Conservation (phyloP, 768 basidiomycete species). For the Pleurotus sapidus region DNA sequence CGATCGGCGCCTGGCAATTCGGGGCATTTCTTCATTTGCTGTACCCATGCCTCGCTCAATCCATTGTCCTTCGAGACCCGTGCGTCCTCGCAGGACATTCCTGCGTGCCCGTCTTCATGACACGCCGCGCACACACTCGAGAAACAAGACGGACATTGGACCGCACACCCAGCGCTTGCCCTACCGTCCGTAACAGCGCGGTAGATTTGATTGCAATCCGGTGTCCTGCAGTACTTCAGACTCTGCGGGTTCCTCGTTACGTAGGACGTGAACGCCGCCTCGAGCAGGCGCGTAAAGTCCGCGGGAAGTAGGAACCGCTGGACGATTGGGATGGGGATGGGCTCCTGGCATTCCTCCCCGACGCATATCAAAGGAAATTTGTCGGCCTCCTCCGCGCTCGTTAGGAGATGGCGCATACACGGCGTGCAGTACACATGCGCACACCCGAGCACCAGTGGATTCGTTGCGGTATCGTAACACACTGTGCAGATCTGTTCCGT, state of each 20-base stretch:
- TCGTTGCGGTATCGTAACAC: constrained; percentile 43
- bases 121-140: constrained; percentile 39
- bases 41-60: constrained; percentile 34
- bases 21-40: constrained; percentile 49
- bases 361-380: constrained; percentile 64
- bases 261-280: constrained; percentile 52
- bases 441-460: constrained; percentile 40
- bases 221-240: constrained; percentile 67
- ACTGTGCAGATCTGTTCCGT: constrained; percentile 44
- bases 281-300: constrained; percentile 51
- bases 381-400: constrained; percentile 34
- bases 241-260: constrained; percentile 52
- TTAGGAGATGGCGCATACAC: constrained; percentile 46
- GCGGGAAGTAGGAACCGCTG: constrained; percentile 44
- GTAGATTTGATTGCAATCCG: constrained; percentile 72
- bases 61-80: constrained; percentile 25
- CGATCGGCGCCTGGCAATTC: constrained; percentile 38
- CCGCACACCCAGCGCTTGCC: background rate
- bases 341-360: constrained; percentile 40
- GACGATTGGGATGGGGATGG: constrained; percentile 51
- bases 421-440: constrained; percentile 47
- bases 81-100: constrained; percentile 46
- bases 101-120: constrained; percentile 46
- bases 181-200: constrained; percentile 15
- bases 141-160: constrained; percentile 32